Evolutionary conservation across 345 rosid species (phyloP).

Genomic region (Citrus medica): DNA sequence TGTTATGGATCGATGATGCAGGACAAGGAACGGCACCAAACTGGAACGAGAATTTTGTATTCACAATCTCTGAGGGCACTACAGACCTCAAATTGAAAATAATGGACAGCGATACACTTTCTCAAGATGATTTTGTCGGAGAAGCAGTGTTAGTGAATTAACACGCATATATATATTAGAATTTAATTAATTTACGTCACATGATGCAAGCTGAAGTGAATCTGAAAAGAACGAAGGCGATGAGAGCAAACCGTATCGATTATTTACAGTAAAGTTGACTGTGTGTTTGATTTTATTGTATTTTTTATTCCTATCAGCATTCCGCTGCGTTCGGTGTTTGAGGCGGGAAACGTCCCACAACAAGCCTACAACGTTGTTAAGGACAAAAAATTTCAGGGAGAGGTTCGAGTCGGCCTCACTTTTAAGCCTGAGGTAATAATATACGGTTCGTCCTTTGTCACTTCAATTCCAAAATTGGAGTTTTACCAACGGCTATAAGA

Average conservation of each 20-base stretch:
- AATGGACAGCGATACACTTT: slow-evolving; percentile 60
- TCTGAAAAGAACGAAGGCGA: not conserved
- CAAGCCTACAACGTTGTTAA: slow-evolving; percentile 69
- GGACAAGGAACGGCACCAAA: slow-evolving; percentile 63
- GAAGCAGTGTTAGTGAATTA: slow-evolving; percentile 53
- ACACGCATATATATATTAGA: too few relatives aligned
- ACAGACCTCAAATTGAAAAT: slow-evolving; percentile 50
- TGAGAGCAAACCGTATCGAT: too few relatives aligned
- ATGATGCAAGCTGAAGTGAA: not conserved
- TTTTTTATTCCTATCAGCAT: slow-evolving; percentile 39
- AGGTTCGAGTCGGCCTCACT: slow-evolving; percentile 59
- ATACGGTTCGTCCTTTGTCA: not conserved
- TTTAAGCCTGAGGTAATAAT: slow-evolving; percentile 65
- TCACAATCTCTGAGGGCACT: slow-evolving; percentile 49
- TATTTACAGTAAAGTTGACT: too few relatives aligned
- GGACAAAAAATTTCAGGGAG: slow-evolving; percentile 57
- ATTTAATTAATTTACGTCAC: too few relatives aligned
- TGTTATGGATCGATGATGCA: slow-evolving; percentile 18
- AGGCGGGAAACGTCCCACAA: slow-evolving; percentile 52
- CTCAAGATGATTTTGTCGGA: slow-evolving; percentile 63
- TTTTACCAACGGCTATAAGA: too few relatives aligned
- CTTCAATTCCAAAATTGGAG: too few relatives aligned
- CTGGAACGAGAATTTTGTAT: slow-evolving; percentile 83
- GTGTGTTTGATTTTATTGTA: not conserved
- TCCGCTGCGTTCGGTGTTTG: slow-evolving; percentile 54